Evolutionary conservation across 805 yeast species (phyloP).

Genomic region (Hyphopichia homilentoma): DNA sequence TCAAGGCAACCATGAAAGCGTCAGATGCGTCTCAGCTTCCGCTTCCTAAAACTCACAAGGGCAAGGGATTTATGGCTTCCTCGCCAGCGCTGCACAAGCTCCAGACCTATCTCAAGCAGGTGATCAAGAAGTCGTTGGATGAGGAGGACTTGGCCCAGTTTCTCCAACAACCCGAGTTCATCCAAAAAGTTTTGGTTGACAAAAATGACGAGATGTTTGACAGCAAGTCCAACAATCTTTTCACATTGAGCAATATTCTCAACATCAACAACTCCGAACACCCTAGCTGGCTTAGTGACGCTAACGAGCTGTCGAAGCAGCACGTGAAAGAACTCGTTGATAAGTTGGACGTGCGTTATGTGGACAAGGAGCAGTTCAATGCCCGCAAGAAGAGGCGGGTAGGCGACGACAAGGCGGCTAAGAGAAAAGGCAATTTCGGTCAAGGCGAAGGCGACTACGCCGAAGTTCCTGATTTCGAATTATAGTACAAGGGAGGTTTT

Average conservation of each 20-base stretch:
- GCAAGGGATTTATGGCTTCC: constrained; percentile 10
- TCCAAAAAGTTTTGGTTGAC: constrained; percentile 16
- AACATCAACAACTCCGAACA: constrained; percentile 10
- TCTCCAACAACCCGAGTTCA: constrained; percentile 20
- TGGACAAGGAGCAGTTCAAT: constrained; percentile 15
- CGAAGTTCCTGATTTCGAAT: constrained; percentile 21
- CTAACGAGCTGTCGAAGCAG: constrained; percentile 9
- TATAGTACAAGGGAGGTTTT: too few relatives aligned
- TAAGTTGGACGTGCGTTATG: constrained; percentile 19
- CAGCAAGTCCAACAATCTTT: constrained; percentile 22
- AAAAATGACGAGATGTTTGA: constrained; percentile 2
- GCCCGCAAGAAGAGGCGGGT: constrained; percentile 6
- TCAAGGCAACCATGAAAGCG: constrained; percentile 12
- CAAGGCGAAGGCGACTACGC: constrained; percentile 22
- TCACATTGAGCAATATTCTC: constrained; percentile 27
- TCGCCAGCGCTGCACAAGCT: constrained; percentile 31
- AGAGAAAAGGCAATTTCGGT: constrained; percentile 18
- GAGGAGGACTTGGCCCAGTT: constrained; percentile 15
- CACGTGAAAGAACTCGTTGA: constrained; percentile 18
- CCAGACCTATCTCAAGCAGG: constrained; percentile 19
- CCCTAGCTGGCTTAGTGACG: constrained; percentile 13
- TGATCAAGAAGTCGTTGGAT: constrained; percentile 18
- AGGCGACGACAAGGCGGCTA: constrained; percentile 1
- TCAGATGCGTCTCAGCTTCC: constrained; percentile 15
- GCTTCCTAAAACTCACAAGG: constrained; percentile 3